phyloP scores from a whole-genome alignment of 2,329 filamentous ascomycete species.

The Alternaria sp. region DNA sequence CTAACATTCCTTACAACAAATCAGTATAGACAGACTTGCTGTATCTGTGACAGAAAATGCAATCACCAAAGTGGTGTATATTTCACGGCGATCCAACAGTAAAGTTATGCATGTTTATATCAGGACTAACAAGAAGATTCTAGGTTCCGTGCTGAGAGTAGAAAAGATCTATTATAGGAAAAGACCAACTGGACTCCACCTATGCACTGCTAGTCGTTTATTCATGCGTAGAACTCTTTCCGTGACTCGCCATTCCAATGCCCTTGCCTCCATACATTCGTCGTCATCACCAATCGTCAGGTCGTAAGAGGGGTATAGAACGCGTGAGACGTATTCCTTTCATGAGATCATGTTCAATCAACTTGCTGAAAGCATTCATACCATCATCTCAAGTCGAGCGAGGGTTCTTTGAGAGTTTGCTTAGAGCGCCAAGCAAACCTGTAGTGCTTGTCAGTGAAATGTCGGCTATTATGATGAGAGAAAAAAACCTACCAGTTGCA shows the following conservation, averaged over 20 bases:
- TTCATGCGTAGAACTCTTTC: conserved; percentile 1
- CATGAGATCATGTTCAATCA: conserved; percentile 2
- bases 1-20: background rate
- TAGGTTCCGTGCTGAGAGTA: conserved; percentile 5
- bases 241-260: background rate
- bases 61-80: background rate
- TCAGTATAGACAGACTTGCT: background rate
- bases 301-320: conserved; percentile 12
- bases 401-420: conserved; percentile 37
- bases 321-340: conserved; percentile 6
- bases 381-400: conserved; percentile 5
- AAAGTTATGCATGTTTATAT: background rate
- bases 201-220: conserved; percentile 14
- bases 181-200: conserved; percentile 8
- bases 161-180: conserved; percentile 8
- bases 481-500: conserved; percentile 75
- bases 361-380: background rate
- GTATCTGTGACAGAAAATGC: background rate
- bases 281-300: conserved; percentile 5
- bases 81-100: background rate
- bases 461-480: too few species aligned
- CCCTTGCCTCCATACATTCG: background rate
- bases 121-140: background rate
- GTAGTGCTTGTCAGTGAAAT: conserved; percentile 15
- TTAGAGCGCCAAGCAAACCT: conserved; percentile 44